phyloP scores from a whole-genome alignment of 345 rosid genomes.

The Salix arbutifolia region DNA sequence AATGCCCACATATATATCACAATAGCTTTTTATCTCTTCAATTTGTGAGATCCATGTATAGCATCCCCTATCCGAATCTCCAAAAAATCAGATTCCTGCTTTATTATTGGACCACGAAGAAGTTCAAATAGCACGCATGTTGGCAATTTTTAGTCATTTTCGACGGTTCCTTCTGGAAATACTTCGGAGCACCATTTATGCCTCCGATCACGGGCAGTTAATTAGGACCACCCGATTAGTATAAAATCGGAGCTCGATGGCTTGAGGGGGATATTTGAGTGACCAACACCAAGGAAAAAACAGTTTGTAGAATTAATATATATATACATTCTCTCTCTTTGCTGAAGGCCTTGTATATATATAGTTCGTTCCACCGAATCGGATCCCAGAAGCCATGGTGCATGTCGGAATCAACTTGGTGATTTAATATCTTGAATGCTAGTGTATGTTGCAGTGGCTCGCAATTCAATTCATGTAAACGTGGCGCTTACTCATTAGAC shows the following conservation, averaged over 20 bases:
- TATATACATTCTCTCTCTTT: background rate
- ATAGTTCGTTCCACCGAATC: constrained; percentile 6
- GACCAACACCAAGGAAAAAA: constrained; percentile 1
- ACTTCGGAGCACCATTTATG: background rate
- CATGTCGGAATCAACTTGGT: constrained; percentile 21
- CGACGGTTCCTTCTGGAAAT: constrained; percentile 7
- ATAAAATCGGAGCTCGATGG: background rate
- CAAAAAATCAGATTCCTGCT: background rate
- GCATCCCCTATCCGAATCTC: too few relatives aligned
- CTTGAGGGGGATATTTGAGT: background rate
- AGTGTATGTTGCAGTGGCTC: background rate
- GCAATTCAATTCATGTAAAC: constrained; percentile 2
- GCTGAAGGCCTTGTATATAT: background rate
- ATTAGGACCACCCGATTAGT: background rate
- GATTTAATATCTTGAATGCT: background rate
- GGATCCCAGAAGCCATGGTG: constrained; percentile 34
- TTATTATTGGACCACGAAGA: constrained; percentile 18
- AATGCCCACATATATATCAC: background rate
- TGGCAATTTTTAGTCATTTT: constrained; percentile 3
- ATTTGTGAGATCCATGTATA: background rate
- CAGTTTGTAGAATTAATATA: background rate
- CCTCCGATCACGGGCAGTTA: background rate
- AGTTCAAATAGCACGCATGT: too few relatives aligned
- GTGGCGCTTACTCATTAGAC: constrained; percentile 32
- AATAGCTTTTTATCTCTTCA: constrained; percentile 9